phyloP scores from a whole-genome alignment of 306 rosid species.

The Cucurbita argyrosperma region DNA sequence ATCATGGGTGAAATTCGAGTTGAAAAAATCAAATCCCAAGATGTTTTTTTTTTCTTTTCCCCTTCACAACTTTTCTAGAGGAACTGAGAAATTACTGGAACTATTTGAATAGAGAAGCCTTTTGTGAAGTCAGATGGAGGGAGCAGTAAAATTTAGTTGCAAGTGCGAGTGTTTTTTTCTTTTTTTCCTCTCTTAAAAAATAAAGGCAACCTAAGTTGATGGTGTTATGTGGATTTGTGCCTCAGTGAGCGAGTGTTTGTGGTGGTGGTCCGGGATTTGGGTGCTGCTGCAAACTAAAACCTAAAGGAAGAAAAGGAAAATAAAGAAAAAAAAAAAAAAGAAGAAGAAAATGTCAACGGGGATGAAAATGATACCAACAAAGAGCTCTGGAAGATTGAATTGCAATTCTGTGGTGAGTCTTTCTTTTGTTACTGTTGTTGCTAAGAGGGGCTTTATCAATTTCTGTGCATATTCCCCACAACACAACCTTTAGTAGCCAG shows the following conservation, averaged over 20 bases:
- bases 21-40: slow-evolving; percentile 32
- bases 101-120: slow-evolving; percentile 35
- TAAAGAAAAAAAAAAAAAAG: slow-evolving; percentile 10
- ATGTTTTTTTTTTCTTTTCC: slow-evolving; percentile 28
- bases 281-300: slow-evolving; percentile 10
- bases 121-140: slow-evolving; percentile 34
- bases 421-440: slow-evolving; percentile 23
- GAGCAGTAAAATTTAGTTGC: slow-evolving; percentile 31
- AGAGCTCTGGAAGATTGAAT: slow-evolving; percentile 33
- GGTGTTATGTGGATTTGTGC: slow-evolving; percentile 36
- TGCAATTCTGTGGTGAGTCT: slow-evolving; percentile 26
- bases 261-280: slow-evolving; percentile 74
- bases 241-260: background rate
- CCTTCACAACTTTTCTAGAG: slow-evolving; percentile 22
- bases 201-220: slow-evolving; percentile 44
- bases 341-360: slow-evolving; percentile 59
- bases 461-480: slow-evolving; percentile 56
- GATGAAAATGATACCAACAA: slow-evolving; percentile 25
- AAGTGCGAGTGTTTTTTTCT: background rate
- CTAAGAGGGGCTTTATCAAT: slow-evolving; percentile 43
- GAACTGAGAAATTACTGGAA: slow-evolving; percentile 14
- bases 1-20: background rate
- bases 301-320: slow-evolving; percentile 29
- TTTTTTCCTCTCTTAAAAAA: slow-evolving; percentile 9
- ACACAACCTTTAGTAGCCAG: slow-evolving; percentile 24